These are phyloP conservation scores for Ceratocystis cubensis DNA, from an alignment of 2,329 filamentous ascomycete species.

Conservation along the genomic window DNA sequence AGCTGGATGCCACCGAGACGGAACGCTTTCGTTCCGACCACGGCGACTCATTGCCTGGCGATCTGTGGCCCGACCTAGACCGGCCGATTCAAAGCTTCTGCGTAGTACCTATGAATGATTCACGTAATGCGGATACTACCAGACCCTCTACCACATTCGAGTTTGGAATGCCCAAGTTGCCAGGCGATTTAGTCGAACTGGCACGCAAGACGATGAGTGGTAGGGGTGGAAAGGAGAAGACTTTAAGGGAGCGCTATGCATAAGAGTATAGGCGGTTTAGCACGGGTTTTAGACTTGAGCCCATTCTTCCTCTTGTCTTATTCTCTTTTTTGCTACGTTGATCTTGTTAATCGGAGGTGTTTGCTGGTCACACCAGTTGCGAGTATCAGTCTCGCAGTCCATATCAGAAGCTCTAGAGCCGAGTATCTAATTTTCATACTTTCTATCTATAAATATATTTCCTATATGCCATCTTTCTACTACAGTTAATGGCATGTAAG, in stretches of 20 bases:
- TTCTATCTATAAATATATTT: neutral
- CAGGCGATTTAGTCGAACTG: constrained; percentile 3
- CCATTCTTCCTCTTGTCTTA: neutral
- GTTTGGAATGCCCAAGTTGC: constrained; percentile 20
- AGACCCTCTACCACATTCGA: neutral
- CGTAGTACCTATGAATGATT: constrained; percentile 32
- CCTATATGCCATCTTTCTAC: neutral
- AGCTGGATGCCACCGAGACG: constrained; percentile 58
- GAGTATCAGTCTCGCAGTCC: constrained; percentile 11
- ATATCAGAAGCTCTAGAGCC: neutral
- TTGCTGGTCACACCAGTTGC: neutral
- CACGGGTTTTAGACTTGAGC: neutral
- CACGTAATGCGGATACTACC: constrained; percentile 20
- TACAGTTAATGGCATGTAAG: too few species aligned
- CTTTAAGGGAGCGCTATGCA: neutral
- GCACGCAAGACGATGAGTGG: constrained; percentile 11
- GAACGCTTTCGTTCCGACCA: constrained; percentile 70
- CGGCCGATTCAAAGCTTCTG: constrained; percentile 43
- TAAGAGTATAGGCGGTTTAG: neutral
- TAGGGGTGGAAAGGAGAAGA: neutral
- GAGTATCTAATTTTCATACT: constrained; percentile 9
- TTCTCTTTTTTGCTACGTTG: neutral
- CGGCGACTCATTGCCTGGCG: constrained; percentile 73
- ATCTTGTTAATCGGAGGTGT: neutral
- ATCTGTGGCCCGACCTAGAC: constrained; percentile 71